Base-by-base conservation (phyloP, 257 asterid species). In the Gentiana macrophylla region DNA sequence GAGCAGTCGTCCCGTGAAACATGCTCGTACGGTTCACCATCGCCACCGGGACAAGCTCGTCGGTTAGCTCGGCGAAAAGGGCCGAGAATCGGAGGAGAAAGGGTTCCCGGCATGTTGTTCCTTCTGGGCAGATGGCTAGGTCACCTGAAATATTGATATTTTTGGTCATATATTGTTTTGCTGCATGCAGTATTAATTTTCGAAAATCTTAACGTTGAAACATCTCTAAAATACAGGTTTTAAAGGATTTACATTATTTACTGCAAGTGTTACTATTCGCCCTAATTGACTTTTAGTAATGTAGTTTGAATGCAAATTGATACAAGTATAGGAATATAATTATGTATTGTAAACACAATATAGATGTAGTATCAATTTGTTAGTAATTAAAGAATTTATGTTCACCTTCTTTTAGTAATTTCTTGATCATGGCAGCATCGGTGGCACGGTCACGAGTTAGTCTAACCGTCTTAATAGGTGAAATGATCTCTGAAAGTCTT, bases 401-500 rank as follows among this genome's bases (percentile, higher is more conserved):
- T 0, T 24, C 24, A 41, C 46, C 79, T 53, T 73, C 56, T 35
- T 64, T 50, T 2, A 73, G 8, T 3, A 69, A 38, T 6, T 68
- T 64, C 49, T 65, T 73, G 24, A 73, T 73, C 79, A 73, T 69
- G 53, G 50, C 37, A 3, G 79, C 70, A n/a, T 69, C 79, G 9
- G 60, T 11, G 11, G 12, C 56, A 0, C 88, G 80, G 72, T 79
- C 86, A 0, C 91, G 64, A 11, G 62, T 74, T 7, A 86, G 80
- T 10, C 84, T 73, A 11, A 79, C 83, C 1, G 93, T 80, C 50
- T 69, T 74, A 54, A 80, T 78, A 0, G 95, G 93, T 1, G 93
- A 79, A 38, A 86, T 67, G 61, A 83, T 69, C 64, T 86, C 95
- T 11, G 95, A 78, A 8, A 86, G 66, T 3, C 95, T 74, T 3